A percentile compares a stretch with the other conserved stretches of the same genome.
phyloP scores from a whole-genome alignment of 2,329 filamentous ascomycete species.

The Stachybotrys echinatus region DNA sequence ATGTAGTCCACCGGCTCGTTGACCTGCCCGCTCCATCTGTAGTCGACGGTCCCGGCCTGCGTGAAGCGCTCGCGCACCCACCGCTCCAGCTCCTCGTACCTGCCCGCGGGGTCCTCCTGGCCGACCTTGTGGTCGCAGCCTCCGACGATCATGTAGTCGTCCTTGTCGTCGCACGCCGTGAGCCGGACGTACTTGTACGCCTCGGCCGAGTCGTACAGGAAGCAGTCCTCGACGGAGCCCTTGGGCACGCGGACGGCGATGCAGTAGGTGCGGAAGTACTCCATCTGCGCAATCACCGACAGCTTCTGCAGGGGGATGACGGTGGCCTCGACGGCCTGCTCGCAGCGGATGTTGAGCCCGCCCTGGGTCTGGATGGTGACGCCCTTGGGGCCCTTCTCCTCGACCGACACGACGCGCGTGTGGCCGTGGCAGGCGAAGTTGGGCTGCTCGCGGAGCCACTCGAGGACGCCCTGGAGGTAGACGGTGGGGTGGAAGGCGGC shows the following conservation, averaged over 20 bases:
- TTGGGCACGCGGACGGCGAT: constrained; percentile 50
- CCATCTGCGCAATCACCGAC: constrained; percentile 45
- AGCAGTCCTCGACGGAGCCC: constrained; percentile 44
- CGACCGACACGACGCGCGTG: constrained; percentile 40
- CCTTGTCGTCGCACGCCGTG: constrained; percentile 44
- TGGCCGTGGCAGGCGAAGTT: constrained; percentile 49
- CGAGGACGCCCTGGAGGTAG: constrained; percentile 46
- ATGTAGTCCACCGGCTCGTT: constrained; percentile 50
- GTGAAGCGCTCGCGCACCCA: constrained; percentile 51
- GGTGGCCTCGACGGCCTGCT: constrained; percentile 47
- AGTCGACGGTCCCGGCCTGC: constrained; percentile 42
- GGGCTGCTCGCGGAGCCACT: constrained; percentile 43
- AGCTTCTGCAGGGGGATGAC: constrained; percentile 52
- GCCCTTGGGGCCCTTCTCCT: constrained; percentile 37
- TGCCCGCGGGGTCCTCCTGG: constrained; percentile 37
- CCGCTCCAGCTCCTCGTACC: constrained; percentile 44
- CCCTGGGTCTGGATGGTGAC: constrained; percentile 40
- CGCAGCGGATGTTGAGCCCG: constrained; percentile 40
- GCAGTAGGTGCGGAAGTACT: constrained; percentile 49
- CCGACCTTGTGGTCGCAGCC: constrained; percentile 56
- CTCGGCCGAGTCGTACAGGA: constrained; percentile 50
- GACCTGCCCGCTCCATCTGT: constrained; percentile 53
- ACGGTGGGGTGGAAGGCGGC: constrained; percentile 53
- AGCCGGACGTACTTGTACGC: constrained; percentile 51
- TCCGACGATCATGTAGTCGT: constrained; percentile 52